Conservation (phyloP, 495 filamentous ascomycete species). For the Polyplosphaeria fusca region DNA sequence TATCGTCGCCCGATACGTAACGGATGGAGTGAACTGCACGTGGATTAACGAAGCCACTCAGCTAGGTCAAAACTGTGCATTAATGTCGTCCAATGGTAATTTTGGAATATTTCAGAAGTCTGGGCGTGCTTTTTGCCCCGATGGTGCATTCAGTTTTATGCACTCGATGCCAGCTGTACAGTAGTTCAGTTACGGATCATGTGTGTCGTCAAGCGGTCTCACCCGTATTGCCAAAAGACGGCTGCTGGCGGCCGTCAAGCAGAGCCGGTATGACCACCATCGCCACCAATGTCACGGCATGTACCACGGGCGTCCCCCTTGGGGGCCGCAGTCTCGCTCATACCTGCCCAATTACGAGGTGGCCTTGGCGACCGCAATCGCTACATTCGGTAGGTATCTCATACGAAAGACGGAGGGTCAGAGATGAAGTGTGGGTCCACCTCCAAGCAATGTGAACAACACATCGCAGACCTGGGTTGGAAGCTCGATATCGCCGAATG, state of each 20-base stretch:
- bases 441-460: constrained; percentile 1
- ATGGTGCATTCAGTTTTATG: constrained; percentile 26
- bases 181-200: constrained; percentile 22
- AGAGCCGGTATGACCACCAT: not conserved
- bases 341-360: constrained; percentile 12
- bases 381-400: constrained; percentile 14
- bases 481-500: too few relatives aligned
- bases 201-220: constrained; percentile 13
- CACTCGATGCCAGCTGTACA: constrained; percentile 17
- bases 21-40: constrained; percentile 18
- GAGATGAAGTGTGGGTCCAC: constrained; percentile 6
- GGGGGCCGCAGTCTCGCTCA: constrained; percentile 13
- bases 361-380: constrained; percentile 7
- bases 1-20: constrained; percentile 24
- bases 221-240: constrained; percentile 11
- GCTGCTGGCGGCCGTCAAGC: constrained; percentile 11
- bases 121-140: constrained; percentile 21
- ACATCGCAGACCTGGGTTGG: too few relatives aligned
- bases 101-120: constrained; percentile 24
- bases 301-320: not conserved
- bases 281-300: constrained; percentile 19
- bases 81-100: constrained; percentile 28
- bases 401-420: not conserved
- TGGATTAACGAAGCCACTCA: constrained; percentile 28
- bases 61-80: constrained; percentile 18